A percentile compares a stretch with the other conserved stretches of the same genome.
These are phyloP conservation scores for Xylaria arbuscula DNA, from an alignment of 2,329 filamentous ascomycete genomes.

Conservation along the genomic window DNA sequence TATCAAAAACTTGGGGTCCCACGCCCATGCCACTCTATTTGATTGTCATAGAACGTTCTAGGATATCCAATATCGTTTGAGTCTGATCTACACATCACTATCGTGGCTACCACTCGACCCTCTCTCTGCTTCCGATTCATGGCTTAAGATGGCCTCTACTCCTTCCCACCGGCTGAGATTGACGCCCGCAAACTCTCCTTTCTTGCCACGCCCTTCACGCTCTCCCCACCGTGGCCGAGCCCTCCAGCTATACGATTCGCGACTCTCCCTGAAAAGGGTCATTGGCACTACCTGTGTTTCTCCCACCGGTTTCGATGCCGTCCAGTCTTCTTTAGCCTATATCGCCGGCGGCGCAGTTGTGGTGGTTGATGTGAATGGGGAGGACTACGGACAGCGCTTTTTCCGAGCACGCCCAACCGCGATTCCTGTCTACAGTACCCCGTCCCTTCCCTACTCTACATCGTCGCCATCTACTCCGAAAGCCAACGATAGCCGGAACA, in stretches of 20 bases:
- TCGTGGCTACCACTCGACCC: conserved; percentile 12
- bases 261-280: conserved; percentile 81
- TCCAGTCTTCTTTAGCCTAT: conserved; percentile 84
- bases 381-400: conserved; percentile 81
- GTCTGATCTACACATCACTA: conserved; percentile 25
- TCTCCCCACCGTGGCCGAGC: conserved; percentile 68
- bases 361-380: conserved; percentile 79
- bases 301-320: conserved; percentile 86
- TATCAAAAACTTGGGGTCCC: conserved; percentile 26
- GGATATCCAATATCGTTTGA: conserved; percentile 43
- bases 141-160: conserved; percentile 69
- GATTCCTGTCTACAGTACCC: conserved; percentile 70
- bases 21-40: conserved; percentile 42
- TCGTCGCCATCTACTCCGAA: conserved; percentile 67
- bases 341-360: conserved; percentile 95
- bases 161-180: conserved; percentile 72
- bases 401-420: conserved; percentile 87
- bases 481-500: conserved; percentile 71
- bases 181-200: conserved; percentile 82
- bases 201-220: conserved; percentile 69
- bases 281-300: conserved; percentile 90
- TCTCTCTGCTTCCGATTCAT: conserved; percentile 53
- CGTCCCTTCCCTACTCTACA: conserved; percentile 62
- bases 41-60: conserved; percentile 40
- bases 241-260: conserved; percentile 65